A percentile compares a stretch with the other conserved stretches of the same genome.
phyloP scores from a whole-genome alignment of 805 yeast species.

The Metschnikowia kunwiensis region DNA sequence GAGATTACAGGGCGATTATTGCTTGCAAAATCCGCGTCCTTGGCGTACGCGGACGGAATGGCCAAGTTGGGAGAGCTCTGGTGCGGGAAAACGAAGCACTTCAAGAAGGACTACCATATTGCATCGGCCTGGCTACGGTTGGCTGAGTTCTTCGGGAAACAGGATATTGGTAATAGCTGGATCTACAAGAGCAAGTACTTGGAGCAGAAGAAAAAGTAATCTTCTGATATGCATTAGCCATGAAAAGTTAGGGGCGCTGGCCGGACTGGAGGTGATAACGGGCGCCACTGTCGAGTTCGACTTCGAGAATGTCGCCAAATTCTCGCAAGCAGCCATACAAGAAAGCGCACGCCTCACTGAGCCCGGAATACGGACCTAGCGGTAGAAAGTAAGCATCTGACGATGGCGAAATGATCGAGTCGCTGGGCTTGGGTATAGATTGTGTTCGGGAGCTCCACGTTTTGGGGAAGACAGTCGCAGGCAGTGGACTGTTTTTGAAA shows the following conservation, averaged over 20 bases:
- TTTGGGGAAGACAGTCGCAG: constrained; percentile 30
- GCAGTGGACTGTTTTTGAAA: constrained; percentile 22
- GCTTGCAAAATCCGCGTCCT: constrained; percentile 60
- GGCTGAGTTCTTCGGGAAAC: constrained; percentile 60
- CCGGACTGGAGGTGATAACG: constrained; percentile 16
- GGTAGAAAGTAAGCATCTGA: constrained; percentile 34
- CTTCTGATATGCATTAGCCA: background rate
- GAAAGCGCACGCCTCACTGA: constrained; percentile 32
- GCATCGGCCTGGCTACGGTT: constrained; percentile 72
- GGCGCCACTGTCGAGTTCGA: constrained; percentile 13
- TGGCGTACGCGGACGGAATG: constrained; percentile 70
- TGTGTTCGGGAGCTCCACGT: constrained; percentile 27
- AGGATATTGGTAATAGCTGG: constrained; percentile 69
- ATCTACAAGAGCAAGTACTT: constrained; percentile 66
- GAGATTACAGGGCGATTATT: constrained; percentile 56
- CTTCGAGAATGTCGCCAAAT: constrained; percentile 25
- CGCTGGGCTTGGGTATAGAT: constrained; percentile 5
- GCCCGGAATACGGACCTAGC: constrained; percentile 33
- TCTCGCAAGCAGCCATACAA: constrained; percentile 31
- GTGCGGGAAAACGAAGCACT: constrained; percentile 50
- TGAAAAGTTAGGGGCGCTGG: constrained; percentile 1
- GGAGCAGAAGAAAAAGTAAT: constrained; percentile 13
- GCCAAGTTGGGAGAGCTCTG: constrained; percentile 68
- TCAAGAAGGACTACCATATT: constrained; percentile 54
- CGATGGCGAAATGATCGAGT: constrained; percentile 21